These are phyloP conservation scores for Vinca minor DNA, from an alignment of 257 asterid species.

Conservation along the genomic window DNA sequence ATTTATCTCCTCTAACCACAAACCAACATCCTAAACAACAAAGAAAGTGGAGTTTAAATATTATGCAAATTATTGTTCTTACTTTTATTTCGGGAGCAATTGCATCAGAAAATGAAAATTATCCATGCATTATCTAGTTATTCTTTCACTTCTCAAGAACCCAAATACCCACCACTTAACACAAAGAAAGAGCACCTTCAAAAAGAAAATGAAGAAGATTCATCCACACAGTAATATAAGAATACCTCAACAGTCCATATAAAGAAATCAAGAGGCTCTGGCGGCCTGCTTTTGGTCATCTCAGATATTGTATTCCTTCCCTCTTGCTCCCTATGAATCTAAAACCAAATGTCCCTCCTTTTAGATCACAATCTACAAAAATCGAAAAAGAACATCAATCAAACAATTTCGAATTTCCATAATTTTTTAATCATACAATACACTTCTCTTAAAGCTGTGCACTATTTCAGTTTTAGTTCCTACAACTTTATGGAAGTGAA, in stretches of 20 bases:
- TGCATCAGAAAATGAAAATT: neutral
- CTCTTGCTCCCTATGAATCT: neutral
- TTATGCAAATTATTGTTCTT: neutral
- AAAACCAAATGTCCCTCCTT: neutral
- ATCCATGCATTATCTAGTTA: neutral
- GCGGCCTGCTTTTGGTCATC: constrained; percentile 72
- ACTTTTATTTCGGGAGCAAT: neutral
- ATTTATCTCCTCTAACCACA: constrained; percentile 96
- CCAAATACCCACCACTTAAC: neutral
- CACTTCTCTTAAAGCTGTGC: neutral
- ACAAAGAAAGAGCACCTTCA: neutral
- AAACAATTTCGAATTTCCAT: too few species aligned
- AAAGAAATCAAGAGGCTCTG: constrained; percentile 89
- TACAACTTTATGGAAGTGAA: neutral
- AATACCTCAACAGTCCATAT: constrained; percentile 93
- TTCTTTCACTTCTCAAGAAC: neutral
- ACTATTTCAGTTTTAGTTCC: neutral
- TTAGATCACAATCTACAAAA: neutral
- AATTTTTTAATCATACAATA: neutral
- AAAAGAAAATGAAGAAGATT: too few species aligned
- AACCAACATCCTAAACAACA: constrained; percentile 74
- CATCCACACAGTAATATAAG: too few species aligned
- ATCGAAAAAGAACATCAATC: neutral
- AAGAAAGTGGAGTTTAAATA: constrained; percentile 8
- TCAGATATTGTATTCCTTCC: constrained; percentile 1